Conservation (phyloP, 208 protist species). For the Leishmania gerbilli region DNA sequence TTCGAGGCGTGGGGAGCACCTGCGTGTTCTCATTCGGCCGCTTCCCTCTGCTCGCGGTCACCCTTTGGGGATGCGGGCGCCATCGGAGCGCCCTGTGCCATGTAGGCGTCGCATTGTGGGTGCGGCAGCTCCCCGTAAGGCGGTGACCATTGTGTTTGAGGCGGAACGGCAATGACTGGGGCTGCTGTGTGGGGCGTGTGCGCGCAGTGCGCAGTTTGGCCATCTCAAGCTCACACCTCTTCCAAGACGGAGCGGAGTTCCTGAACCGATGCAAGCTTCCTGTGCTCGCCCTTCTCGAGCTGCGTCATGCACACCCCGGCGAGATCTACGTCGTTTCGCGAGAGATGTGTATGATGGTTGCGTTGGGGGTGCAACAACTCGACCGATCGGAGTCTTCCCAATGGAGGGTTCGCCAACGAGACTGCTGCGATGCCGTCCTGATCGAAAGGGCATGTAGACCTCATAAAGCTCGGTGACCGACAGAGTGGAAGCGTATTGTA, state of each 20-base stretch:
- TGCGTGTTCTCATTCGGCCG: not conserved
- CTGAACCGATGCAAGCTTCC: not conserved
- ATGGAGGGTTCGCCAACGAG: not conserved
- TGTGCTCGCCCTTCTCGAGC: not conserved
- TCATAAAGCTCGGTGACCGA: not conserved
- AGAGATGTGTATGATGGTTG: not conserved
- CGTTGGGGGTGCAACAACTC: not conserved
- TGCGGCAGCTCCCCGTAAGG: not conserved
- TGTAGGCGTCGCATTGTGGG: not conserved
- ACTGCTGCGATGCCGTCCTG: not conserved
- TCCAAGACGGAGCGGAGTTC: not conserved
- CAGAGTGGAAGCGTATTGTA: not conserved
- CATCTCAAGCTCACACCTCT: not conserved
- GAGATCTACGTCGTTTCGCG: not conserved
- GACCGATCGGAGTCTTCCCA: no score
- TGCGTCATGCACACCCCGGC: not conserved
- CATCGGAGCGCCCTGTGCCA: not conserved
- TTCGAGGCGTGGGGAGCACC: not conserved
- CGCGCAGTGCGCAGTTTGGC: not conserved
- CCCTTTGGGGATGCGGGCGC: not conserved
- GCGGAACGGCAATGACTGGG: not conserved
- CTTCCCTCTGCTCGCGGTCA: not conserved
- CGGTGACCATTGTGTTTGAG: no score
- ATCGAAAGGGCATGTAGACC: not conserved
- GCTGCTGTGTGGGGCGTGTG: not conserved